Conservation (phyloP, 1,139 yeast genomes). For the Debaryomyces robertsiae region DNA sequence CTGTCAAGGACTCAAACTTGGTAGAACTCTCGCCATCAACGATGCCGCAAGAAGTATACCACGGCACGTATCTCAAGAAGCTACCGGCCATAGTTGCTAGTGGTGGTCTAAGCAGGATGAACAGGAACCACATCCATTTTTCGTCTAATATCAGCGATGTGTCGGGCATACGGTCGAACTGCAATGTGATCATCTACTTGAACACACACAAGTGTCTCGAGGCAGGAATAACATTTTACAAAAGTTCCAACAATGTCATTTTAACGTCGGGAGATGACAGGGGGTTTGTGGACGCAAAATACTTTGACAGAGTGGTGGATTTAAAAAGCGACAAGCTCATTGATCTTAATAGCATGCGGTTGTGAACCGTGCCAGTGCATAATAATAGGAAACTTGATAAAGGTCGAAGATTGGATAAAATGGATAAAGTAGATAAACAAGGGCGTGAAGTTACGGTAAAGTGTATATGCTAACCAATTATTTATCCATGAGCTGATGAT, state of each 20-base stretch:
- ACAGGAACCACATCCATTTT: constrained; percentile 82
- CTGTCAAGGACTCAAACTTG: constrained; percentile 46
- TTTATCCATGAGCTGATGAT: too few species aligned
- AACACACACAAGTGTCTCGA: constrained; percentile 51
- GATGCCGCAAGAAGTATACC: constrained; percentile 51
- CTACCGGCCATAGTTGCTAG: constrained; percentile 49
- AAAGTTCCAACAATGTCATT: constrained; percentile 74
- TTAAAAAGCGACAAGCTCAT: constrained; percentile 14
- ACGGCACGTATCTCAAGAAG: constrained; percentile 72
- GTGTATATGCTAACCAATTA: too few species aligned
- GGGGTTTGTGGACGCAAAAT: constrained; percentile 53
- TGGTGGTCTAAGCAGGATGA: constrained; percentile 70
- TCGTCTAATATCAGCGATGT: constrained; percentile 40
- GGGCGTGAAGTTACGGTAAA: too few species aligned
- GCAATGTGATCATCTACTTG: constrained; percentile 64
- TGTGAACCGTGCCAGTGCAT: too few species aligned
- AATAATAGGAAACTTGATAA: too few species aligned
- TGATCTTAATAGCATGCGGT: constrained; percentile 1
- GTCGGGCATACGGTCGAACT: constrained; percentile 71
- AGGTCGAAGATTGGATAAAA: too few species aligned
- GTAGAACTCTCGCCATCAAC: constrained; percentile 25
- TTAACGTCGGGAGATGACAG: constrained; percentile 60
- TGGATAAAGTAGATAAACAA: too few species aligned
- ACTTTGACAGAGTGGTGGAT: constrained; percentile 43
- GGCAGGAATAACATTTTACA: constrained; percentile 57